Evolutionary conservation across 2,329 filamentous ascomycete genomes (phyloP), one percentile per base, ranked within the genome.

Genomic region (Trichoderma semiorbis): DNA sequence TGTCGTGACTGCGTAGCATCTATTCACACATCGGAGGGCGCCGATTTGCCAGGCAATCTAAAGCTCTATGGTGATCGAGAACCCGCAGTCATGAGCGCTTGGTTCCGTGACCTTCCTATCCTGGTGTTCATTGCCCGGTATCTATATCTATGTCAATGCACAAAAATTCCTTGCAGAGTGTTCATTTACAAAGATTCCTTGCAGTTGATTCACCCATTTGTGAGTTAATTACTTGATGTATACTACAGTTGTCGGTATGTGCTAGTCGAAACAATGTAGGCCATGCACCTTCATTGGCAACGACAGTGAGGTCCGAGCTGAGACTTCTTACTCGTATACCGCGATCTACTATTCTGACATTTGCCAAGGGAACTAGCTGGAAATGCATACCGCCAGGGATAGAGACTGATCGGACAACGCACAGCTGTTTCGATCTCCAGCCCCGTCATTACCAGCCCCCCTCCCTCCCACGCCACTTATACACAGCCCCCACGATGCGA

Each of bases 81-180:
- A 50, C 36, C 12, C 65, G 55, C 34, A 50, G 65, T 18, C 65
- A 7, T 43, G 34, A 32, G 65, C 34, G 26, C 32, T 32, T n/a
- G 12, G 53, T 30, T 30, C 43, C n/a, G 26, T 47, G 26, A 69
- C 65, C 65, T 69, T 69, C 65, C 39, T 61, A 60, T 60, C 57
- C 65, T 26, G 55, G 65, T 47, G 57, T 39, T 58, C 53, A 69
- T 50, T 60, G 26, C 3, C 65, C 65, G 65, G 26, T 50, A 60
- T 60, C 65, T 60, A 21, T 24, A 32, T 67, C 34, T 36, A 36
- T 26, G 34, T 62, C 34, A 64, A 68, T 68, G 65, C 53, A 60
- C 65, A 69, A 69, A 69, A 47, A 69, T 43, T 60, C 65, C 65
- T 69, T 61, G 65, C 65, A 69, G 65, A 60, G 24, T 43, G 18